These are phyloP conservation scores for Margaritispora aquatica DNA, from an alignment of 495 filamentous ascomycete species.

Conservation along the genomic window DNA sequence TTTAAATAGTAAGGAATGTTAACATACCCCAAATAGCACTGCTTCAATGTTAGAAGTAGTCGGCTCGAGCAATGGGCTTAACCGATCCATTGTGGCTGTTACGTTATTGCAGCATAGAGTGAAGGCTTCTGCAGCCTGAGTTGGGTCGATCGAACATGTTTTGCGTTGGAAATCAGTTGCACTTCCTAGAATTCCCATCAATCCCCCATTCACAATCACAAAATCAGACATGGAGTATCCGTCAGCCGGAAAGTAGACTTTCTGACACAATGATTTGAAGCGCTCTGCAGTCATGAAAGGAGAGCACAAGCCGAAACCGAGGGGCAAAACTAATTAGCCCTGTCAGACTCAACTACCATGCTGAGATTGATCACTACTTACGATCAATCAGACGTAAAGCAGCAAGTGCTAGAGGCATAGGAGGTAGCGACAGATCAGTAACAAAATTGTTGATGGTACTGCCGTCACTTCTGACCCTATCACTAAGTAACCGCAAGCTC, in stretches of 20 bases:
- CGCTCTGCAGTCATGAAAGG: background rate
- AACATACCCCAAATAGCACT: constrained; percentile 3
- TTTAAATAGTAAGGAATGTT: too few species aligned
- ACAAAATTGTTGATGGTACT: background rate
- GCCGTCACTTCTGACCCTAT: background rate
- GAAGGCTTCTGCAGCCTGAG: background rate
- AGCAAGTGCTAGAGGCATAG: background rate
- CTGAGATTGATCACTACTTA: background rate
- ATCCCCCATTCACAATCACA: constrained; percentile 2
- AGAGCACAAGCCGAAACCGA: background rate
- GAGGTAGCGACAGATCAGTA: background rate
- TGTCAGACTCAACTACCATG: background rate
- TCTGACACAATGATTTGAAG: constrained; percentile 6
- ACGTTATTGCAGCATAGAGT: constrained; percentile 1
- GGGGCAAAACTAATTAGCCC: background rate
- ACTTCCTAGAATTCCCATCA: background rate
- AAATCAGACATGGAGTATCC: constrained; percentile 5
- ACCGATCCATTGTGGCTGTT: background rate
- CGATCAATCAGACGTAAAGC: background rate
- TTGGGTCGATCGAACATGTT: background rate
- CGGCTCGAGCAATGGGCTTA: constrained; percentile 5
- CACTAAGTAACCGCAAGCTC: background rate
- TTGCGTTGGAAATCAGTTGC: background rate
- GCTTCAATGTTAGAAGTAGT: constrained; percentile 4
- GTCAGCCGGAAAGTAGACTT: constrained; percentile 6